Conservation (phyloP, 768 basidiomycete species). For the Auriscalpium vulgare region DNA sequence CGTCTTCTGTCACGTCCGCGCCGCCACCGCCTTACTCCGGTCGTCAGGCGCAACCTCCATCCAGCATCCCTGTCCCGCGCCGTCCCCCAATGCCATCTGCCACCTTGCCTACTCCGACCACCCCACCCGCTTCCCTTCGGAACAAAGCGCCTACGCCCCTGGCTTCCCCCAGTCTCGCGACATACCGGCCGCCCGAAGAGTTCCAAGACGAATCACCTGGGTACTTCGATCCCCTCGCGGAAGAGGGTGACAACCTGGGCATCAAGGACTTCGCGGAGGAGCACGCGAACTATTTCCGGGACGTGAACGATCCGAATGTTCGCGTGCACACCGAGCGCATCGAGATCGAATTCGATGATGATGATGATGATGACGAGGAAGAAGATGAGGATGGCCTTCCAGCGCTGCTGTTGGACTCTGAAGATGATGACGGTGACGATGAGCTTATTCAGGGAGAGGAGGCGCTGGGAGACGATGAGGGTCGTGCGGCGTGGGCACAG, state of each 20-base stretch:
- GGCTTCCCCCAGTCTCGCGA: slow-evolving; percentile 28
- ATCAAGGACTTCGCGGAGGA: slow-evolving; percentile 7
- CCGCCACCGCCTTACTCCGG: neutral
- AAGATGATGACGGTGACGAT: slow-evolving; percentile 31
- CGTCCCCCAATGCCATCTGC: slow-evolving; percentile 19
- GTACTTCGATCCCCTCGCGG: slow-evolving; percentile 15
- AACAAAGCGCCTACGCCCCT: slow-evolving; percentile 20
- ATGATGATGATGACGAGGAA: slow-evolving; percentile 32
- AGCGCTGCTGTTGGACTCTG: slow-evolving; percentile 25
- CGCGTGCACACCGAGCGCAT: neutral
- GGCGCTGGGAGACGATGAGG: neutral
- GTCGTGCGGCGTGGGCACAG: slow-evolving; percentile 6
- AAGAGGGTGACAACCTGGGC: neutral
- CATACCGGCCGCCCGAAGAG: slow-evolving; percentile 32
- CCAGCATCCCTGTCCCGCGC: slow-evolving; percentile 7
- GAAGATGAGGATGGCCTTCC: slow-evolving; percentile 30
- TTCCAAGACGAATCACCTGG: slow-evolving; percentile 19
- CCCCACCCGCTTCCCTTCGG: slow-evolving; percentile 4
- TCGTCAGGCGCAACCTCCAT: neutral
- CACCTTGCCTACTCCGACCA: slow-evolving; percentile 12
- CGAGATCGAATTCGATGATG: slow-evolving; percentile 9
- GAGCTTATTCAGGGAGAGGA: slow-evolving; percentile 32
- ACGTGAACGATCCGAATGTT: slow-evolving; percentile 20
- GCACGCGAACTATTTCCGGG: slow-evolving; percentile 11
- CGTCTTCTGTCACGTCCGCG: neutral